These are phyloP conservation scores for Gynandropsis gynandra DNA, from an alignment of 345 rosid genomes.

Conservation along the genomic window DNA sequence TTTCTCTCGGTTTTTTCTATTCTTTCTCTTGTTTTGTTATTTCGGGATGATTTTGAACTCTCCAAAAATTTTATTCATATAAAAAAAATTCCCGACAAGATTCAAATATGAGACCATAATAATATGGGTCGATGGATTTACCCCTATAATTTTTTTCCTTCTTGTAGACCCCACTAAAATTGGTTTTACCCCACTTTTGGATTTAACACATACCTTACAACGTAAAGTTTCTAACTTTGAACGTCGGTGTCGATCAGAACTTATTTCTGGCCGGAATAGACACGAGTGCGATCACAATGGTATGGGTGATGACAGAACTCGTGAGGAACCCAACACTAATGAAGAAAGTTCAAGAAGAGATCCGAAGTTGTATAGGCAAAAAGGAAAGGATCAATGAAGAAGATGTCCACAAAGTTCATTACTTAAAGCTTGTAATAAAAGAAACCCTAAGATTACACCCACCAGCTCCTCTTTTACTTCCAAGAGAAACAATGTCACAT, in stretches of 20 bases:
- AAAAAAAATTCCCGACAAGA: too few relatives aligned
- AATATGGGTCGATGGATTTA: too few relatives aligned
- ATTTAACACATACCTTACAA: too few relatives aligned
- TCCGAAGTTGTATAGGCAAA: conserved; percentile 36
- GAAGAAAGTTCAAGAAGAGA: conserved; percentile 47
- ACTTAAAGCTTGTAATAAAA: conserved; percentile 46
- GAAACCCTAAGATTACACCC: conserved; percentile 66
- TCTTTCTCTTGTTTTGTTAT: too few relatives aligned
- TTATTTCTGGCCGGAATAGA: conserved; percentile 57
- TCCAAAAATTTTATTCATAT: too few relatives aligned
- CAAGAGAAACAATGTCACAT: conserved; percentile 38
- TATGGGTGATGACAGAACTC: conserved; percentile 59
- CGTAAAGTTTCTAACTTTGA: too few relatives aligned
- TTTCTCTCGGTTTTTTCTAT: too few relatives aligned
- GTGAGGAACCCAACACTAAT: conserved; percentile 46
- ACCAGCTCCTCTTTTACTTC: conserved; percentile 30
- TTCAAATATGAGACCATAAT: too few relatives aligned
- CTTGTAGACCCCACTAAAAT: too few relatives aligned
- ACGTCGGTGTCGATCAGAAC: conserved; percentile 25
- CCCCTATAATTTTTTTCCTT: too few relatives aligned
- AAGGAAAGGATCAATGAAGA: conserved; percentile 36
- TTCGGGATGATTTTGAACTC: too few relatives aligned
- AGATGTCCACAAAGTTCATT: conserved; percentile 50
- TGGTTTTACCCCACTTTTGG: too few relatives aligned
- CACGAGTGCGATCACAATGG: conserved; percentile 43